A percentile compares a stretch with the other conserved stretches of the same genome.
Evolutionary conservation across 169 alveolate species (phyloP).

Genomic region (Theileria orientalis): DNA sequence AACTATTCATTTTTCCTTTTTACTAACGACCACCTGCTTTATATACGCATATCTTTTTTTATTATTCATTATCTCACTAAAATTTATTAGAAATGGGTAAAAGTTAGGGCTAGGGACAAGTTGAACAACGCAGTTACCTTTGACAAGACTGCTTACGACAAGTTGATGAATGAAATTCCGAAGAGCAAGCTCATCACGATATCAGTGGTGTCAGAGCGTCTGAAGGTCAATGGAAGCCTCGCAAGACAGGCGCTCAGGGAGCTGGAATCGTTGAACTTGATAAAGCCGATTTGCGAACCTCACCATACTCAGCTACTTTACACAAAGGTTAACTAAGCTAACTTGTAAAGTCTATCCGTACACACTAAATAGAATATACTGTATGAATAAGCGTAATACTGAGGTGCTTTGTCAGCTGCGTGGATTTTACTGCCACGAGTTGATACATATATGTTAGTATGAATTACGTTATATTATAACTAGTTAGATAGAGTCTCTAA

Average conservation of each 20-base stretch:
- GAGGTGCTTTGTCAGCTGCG: too few species aligned
- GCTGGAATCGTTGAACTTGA: slow-evolving; percentile 77
- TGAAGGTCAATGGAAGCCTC: slow-evolving; percentile 86
- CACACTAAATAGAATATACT: too few species aligned
- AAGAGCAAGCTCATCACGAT: slow-evolving; percentile 90
- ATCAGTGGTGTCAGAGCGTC: slow-evolving; percentile 87
- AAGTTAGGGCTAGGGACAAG: slow-evolving; percentile 92
- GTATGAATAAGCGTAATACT: too few species aligned
- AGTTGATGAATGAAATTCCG: slow-evolving; percentile 88
- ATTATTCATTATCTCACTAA: neutral
- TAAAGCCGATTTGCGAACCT: slow-evolving; percentile 84
- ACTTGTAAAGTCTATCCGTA: too few species aligned
- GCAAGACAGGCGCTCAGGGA: slow-evolving; percentile 87
- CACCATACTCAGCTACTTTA: slow-evolving; percentile 82
- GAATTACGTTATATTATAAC: too few species aligned
- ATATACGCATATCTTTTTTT: too few species aligned
- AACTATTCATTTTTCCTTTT: too few species aligned
- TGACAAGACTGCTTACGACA: slow-evolving; percentile 89
- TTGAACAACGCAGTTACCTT: slow-evolving; percentile 91
- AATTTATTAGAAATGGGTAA: slow-evolving; percentile 86
- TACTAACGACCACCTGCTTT: too few species aligned
- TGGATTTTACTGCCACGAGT: too few species aligned
- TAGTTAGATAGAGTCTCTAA: too few species aligned
- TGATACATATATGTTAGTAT: too few species aligned
- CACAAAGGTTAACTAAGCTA: slow-evolving; percentile 67